Conservation (phyloP, 148 eudicot genomes). For the Cornus controversa region DNA sequence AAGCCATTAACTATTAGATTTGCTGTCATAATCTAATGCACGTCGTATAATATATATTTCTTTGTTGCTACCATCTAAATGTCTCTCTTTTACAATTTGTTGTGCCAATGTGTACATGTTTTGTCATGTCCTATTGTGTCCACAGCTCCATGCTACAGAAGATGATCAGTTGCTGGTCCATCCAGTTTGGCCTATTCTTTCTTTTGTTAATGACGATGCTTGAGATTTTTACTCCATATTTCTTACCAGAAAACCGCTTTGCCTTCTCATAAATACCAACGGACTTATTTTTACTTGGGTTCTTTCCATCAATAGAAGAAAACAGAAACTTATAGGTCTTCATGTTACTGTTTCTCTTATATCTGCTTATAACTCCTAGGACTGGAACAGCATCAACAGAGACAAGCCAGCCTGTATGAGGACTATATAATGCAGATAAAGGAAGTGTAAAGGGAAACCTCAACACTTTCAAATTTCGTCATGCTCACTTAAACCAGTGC, state of each 20-base stretch:
- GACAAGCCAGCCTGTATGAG: not conserved
- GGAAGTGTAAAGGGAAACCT: not conserved
- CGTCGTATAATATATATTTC: no score
- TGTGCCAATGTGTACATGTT: no score
- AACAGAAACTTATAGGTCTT: not conserved
- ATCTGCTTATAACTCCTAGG: not conserved
- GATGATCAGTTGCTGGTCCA: no score
- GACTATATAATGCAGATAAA: not conserved
- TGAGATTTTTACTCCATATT: not conserved
- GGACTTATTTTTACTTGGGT: not conserved
- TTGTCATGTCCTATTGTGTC: no score
- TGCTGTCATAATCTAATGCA: no score
- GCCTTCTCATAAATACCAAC: not conserved
- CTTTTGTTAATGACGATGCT: not conserved
- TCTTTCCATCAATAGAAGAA: not conserved
- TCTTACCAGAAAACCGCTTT: not conserved
- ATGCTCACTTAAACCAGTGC: not conserved
- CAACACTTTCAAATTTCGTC: not conserved
- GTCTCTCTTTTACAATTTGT: no score
- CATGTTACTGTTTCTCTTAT: not conserved
- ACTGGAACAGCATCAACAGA: not conserved
- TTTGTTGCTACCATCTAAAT: no score
- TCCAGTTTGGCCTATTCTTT: not conserved
- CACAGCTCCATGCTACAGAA: no score
- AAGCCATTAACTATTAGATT: no score